Conservation (phyloP, 805 yeast genomes). For the Candida khao-thaluensis region DNA sequence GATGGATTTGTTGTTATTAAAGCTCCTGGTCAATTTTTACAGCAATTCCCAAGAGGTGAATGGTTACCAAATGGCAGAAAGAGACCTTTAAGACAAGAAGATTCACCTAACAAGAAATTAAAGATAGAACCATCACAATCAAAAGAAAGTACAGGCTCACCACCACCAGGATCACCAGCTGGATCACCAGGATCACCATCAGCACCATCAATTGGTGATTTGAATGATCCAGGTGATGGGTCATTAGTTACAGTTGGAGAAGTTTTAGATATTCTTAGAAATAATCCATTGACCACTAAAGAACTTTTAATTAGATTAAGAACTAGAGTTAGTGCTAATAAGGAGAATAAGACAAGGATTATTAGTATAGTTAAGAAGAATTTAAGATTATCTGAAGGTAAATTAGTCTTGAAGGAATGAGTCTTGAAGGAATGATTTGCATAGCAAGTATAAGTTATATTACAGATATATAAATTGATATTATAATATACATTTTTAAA, state of each 20-base stretch:
- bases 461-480: no score
- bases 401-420: conserved; percentile 38
- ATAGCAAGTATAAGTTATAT: no score
- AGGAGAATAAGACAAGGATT: conserved; percentile 60
- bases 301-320: conserved; percentile 61
- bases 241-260: conserved; percentile 67
- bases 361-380: conserved; percentile 57
- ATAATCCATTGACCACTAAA: conserved; percentile 59
- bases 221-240: conserved; percentile 37
- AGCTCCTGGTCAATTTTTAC: conserved; percentile 59
- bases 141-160: conserved; percentile 18
- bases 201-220: conserved; percentile 27
- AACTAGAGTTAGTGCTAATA: conserved; percentile 60
- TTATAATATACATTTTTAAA: no score
- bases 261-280: conserved; percentile 59
- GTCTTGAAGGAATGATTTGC: no score
- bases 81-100: conserved; percentile 20
- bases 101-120: conserved; percentile 37
- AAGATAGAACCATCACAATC: conserved; percentile 4
- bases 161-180: conserved; percentile 14
- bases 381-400: conserved; percentile 49
- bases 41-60: conserved; percentile 71
- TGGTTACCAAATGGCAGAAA: conserved; percentile 72
- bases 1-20: conserved; percentile 55
- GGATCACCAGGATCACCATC: no score